phyloP scores from a whole-genome alignment of 768 basidiomycete genomes.

The Pisolithus sp. region DNA sequence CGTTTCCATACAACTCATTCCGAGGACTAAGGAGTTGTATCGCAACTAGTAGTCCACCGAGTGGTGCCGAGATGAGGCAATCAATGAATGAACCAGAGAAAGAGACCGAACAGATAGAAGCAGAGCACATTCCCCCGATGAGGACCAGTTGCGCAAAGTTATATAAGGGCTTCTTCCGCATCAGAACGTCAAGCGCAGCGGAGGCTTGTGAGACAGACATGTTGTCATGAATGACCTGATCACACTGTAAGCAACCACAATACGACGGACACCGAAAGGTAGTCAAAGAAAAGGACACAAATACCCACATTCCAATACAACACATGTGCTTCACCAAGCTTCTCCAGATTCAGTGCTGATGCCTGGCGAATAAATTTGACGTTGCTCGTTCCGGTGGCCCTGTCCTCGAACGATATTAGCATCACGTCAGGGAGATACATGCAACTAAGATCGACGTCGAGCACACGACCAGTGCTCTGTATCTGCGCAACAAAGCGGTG shows the following conservation, averaged over 20 bases:
- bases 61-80: constrained; percentile 60
- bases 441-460: constrained; percentile 68
- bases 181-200: constrained; percentile 60
- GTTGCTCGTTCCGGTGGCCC: constrained; percentile 70
- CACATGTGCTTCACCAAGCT: constrained; percentile 62
- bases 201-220: constrained; percentile 71
- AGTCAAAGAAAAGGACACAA: background rate
- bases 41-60: constrained; percentile 67
- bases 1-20: constrained; percentile 74
- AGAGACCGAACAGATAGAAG: constrained; percentile 64
- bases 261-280: background rate
- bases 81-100: constrained; percentile 79
- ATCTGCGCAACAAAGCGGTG: constrained; percentile 82
- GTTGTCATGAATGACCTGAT: constrained; percentile 76
- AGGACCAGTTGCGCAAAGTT: constrained; percentile 54
- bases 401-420: constrained; percentile 79
- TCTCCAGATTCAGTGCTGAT: constrained; percentile 68
- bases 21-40: constrained; percentile 67
- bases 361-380: constrained; percentile 74
- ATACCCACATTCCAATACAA: constrained; percentile 65
- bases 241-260: background rate
- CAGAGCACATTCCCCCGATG: constrained; percentile 73
- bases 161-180: constrained; percentile 61
- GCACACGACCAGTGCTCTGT: constrained; percentile 67
- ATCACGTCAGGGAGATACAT: constrained; percentile 72